Evolutionary conservation across 495 filamentous ascomycete genomes (phyloP), one percentile per base, ranked within the genome.

Genomic region (Astrothelium subdiscretum): DNA sequence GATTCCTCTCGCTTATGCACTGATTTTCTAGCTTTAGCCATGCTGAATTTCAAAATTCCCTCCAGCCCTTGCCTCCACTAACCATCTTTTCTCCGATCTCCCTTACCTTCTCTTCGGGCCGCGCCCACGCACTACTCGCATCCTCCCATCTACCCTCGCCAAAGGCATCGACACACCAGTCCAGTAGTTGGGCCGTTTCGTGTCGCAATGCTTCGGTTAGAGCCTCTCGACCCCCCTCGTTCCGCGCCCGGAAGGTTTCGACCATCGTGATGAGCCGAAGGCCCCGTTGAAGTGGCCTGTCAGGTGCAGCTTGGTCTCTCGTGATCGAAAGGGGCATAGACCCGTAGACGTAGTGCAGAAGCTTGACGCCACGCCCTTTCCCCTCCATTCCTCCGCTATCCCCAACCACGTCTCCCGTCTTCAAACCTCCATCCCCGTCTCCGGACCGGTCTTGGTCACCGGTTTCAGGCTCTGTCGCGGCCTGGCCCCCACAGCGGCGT

Each of bases 151-250:
- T 64, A 13, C 59, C 66, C 51, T 66, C 65, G 35, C 78, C 74
- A 65, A 76, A 78, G 26, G 63, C 74, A 57, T 59, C 6, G 58
- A 58, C 66, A 67, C 75, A 78, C 59, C 68, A 73, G 44, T 71
- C 72, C 32, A 77, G 66, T 54, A 75, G 66, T 31, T 59, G 62
- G 22, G 62, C 61, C 4, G 78, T 66, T 65, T 80, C 75, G 63
- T 70, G 65, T 59, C 38, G 20, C 52, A 67, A 72, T 52, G 64
- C 63, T 60, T 63, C 57, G 59, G 71, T 72, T 38, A 76, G 61
- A 26, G 26, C 62, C 60, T 60, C 54, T 43, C 58, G 27, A 57
- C 64, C 60, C 3, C 69, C 68, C 32, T 65, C 31, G 13, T 60
- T 63, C 18, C 59, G 62, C 54, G 70, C 72, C 59, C 63, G 63